Conservation (phyloP, 2,329 filamentous ascomycete genomes). For the Graphilbum ipis-grandicollis region DNA sequence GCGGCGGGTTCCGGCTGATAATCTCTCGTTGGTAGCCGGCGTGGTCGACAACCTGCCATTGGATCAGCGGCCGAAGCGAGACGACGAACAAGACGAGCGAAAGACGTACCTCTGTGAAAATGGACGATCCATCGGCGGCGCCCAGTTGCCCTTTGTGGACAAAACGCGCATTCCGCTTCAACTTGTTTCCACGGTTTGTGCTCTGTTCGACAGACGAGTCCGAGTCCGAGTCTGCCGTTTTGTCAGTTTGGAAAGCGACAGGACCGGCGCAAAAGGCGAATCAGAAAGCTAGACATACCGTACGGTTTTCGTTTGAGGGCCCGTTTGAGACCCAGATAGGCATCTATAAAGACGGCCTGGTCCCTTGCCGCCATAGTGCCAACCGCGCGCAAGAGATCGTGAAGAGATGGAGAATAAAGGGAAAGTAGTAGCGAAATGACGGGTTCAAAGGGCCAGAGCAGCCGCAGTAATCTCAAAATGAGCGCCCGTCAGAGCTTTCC, state of each 20-base stretch:
- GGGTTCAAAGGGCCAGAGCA: too few relatives aligned
- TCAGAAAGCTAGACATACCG: slow-evolving; percentile 4
- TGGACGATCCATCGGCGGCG: slow-evolving; percentile 44
- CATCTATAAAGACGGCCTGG: slow-evolving; percentile 10
- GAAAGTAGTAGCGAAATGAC: too few relatives aligned
- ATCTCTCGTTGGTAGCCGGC: slow-evolving; percentile 57
- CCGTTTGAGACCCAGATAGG: slow-evolving; percentile 9
- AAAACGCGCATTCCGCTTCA: slow-evolving; percentile 59
- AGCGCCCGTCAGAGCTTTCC: too few relatives aligned
- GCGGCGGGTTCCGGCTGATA: slow-evolving; percentile 54
- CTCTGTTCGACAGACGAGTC: slow-evolving; percentile 53
- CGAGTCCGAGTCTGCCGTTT: slow-evolving; percentile 51
- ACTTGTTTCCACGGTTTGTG: slow-evolving; percentile 62
- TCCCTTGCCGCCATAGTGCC: slow-evolving; percentile 8
- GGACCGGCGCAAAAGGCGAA: neutral
- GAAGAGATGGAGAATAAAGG: neutral
- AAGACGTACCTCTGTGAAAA: slow-evolving; percentile 50
- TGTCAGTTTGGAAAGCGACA: too few relatives aligned
- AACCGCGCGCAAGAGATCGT: neutral
- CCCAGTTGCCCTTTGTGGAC: slow-evolving; percentile 54
- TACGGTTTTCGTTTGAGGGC: slow-evolving; percentile 10
- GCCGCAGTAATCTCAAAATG: too few relatives aligned
- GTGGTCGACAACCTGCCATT: slow-evolving; percentile 48
- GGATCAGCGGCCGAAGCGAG: neutral
- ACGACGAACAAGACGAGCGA: neutral